Percentiles rank a stretch among this genome's conserved stretches.
These are phyloP conservation scores for Trypanosoma boissoni DNA, from an alignment of 208 protist genomes.

Conservation along the genomic window DNA sequence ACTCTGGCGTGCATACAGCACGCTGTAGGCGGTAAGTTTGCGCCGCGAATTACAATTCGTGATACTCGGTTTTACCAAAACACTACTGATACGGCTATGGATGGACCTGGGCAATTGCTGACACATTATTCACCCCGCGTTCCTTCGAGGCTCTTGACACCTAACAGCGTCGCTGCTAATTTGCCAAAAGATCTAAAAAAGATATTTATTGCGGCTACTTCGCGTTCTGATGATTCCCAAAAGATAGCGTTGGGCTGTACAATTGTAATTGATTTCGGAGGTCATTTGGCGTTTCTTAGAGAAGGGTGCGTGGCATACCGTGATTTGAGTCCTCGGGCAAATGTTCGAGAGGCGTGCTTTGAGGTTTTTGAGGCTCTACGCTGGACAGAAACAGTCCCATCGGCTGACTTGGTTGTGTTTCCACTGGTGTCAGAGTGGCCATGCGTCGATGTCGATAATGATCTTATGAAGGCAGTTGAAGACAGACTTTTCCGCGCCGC, in stretches of 20 bases:
- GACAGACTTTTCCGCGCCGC: constrained; percentile 90
- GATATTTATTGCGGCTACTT: constrained; percentile 15
- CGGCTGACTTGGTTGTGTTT: constrained; percentile 67
- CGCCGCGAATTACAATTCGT: constrained; percentile 44
- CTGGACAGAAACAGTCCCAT: constrained; percentile 69
- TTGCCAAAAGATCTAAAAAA: not conserved
- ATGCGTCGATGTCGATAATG: constrained; percentile 25
- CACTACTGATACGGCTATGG: constrained; percentile 55
- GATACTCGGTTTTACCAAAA: constrained; percentile 56
- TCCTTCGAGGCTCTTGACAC: constrained; percentile 66
- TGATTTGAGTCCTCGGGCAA: constrained; percentile 55
- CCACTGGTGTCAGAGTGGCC: constrained; percentile 86
- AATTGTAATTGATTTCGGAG: constrained; percentile 75
- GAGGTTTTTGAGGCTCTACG: constrained; percentile 83
- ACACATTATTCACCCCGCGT: constrained; percentile 90
- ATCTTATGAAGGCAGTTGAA: constrained; percentile 79
- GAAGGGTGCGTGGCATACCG: constrained; percentile 53
- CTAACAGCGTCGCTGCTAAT: constrained; percentile 35
- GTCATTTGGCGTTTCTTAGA: constrained; percentile 35
- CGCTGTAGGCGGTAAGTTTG: constrained; percentile 37
- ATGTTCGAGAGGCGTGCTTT: constrained; percentile 63
- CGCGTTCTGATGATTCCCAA: not conserved
- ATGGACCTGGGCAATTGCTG: constrained; percentile 89
- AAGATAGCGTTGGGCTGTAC: constrained; percentile 30
- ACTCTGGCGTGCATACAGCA: constrained; percentile 64